A percentile compares a stretch with the other conserved stretches of the same genome.
phyloP scores from a whole-genome alignment of 1,284 basidiomycete species.

The Lignosus rhinocerotis region DNA sequence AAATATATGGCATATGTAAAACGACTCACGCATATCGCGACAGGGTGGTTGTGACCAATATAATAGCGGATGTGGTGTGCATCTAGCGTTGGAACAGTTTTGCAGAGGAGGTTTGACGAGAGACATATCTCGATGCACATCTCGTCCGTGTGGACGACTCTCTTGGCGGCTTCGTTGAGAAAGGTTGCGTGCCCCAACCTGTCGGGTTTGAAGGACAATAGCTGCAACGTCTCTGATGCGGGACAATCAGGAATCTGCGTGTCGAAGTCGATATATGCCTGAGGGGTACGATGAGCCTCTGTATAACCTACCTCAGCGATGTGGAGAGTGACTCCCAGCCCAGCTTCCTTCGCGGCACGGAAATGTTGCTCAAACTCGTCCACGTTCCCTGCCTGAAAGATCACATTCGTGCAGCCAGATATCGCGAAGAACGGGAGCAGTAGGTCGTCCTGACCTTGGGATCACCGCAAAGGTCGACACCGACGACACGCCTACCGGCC shows the following conservation, averaged over 20 bases:
- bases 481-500: conserved; percentile 67
- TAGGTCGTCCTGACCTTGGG: conserved; percentile 44
- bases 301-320: conserved; percentile 66
- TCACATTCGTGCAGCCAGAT: not conserved
- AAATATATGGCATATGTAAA: not conserved
- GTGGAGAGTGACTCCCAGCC: conserved; percentile 72
- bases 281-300: not conserved
- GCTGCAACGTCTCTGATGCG: conserved; percentile 57
- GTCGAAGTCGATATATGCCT: conserved; percentile 40
- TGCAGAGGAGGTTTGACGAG: conserved; percentile 79
- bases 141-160: conserved; percentile 55
- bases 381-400: conserved; percentile 55
- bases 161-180: conserved; percentile 60
- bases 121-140: conserved; percentile 81
- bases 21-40: conserved; percentile 71
- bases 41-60: conserved; percentile 62
- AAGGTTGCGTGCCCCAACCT: conserved; percentile 84
- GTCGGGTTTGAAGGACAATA: conserved; percentile 66
- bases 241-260: conserved; percentile 52
- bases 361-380: conserved; percentile 54
- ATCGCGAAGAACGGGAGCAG: not conserved
- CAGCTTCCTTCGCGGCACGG: conserved; percentile 52
- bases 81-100: conserved; percentile 64
- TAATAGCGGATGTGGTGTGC: conserved; percentile 74
- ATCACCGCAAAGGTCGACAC: conserved; percentile 80